These are phyloP conservation scores for Oehlia diaphana DNA, from an alignment of 192 early-diverging fungal genomes.

Conservation along the genomic window DNA sequence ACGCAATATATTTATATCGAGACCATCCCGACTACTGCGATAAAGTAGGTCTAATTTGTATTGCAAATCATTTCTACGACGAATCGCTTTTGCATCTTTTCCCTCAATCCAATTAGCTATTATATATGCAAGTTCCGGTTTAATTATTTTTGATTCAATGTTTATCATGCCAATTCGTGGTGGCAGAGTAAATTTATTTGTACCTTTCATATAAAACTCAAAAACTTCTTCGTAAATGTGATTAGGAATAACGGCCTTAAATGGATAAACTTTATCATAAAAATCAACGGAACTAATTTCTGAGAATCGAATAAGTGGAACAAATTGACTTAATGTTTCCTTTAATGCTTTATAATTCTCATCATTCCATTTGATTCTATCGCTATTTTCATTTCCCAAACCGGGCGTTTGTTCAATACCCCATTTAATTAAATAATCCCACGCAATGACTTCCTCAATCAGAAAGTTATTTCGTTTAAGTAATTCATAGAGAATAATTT, in stretches of 20 bases:
- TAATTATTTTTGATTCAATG: not conserved
- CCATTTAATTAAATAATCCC: too few species aligned
- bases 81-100: not conserved
- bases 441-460: too few species aligned
- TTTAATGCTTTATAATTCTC: not conserved
- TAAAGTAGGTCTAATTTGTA: constrained; percentile 19
- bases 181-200: too few species aligned
- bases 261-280: not conserved
- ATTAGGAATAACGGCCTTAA: not conserved
- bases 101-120: constrained; percentile 10
- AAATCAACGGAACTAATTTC: not conserved
- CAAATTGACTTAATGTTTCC: not conserved
- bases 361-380: not conserved
- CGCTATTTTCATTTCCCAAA: not conserved
- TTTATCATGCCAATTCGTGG: too few species aligned
- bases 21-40: not conserved
- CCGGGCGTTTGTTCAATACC: too few species aligned
- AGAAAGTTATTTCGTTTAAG: too few species aligned
- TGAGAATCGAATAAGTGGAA: not conserved
- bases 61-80: not conserved
- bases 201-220: too few species aligned
- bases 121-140: not conserved
- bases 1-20: not conserved
- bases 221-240: too few species aligned
- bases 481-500: too few species aligned